Conservation (phyloP, 2,329 filamentous ascomycete genomes). For the Botryotinia globosa region DNA sequence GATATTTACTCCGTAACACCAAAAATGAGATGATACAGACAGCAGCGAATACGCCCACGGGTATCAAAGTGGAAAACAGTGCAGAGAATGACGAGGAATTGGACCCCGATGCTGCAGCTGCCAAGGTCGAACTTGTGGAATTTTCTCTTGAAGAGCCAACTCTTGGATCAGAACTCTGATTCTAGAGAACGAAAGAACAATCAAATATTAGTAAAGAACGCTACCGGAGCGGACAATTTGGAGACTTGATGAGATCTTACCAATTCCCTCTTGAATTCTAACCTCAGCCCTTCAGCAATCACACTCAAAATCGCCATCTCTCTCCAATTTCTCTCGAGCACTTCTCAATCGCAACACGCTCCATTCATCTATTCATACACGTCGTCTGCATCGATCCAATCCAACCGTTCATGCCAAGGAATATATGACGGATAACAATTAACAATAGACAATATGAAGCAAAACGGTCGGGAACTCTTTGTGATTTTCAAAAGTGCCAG, state of each 20-base stretch:
- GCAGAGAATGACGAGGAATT: slow-evolving; percentile 44
- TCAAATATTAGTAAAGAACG: neutral
- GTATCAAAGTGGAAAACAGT: slow-evolving; percentile 52
- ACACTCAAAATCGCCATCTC: slow-evolving; percentile 9
- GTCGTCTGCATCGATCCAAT: neutral
- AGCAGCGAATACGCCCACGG: slow-evolving; percentile 48
- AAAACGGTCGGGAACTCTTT: neutral
- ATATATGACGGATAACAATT: neutral
- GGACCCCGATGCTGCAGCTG: slow-evolving; percentile 39
- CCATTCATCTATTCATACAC: neutral
- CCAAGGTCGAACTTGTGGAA: slow-evolving; percentile 36
- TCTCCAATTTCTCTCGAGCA: too few species aligned
- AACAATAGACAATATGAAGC: neutral
- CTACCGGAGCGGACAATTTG: neutral
- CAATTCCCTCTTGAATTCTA: slow-evolving; percentile 16
- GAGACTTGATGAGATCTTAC: neutral
- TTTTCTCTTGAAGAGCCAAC: slow-evolving; percentile 46
- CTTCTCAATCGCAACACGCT: neutral
- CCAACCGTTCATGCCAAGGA: neutral
- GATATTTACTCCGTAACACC: slow-evolving; percentile 46
- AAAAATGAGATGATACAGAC: slow-evolving; percentile 54
- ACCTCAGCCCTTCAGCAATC: slow-evolving; percentile 5
- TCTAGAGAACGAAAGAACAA: slow-evolving; percentile 19
- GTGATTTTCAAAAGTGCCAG: neutral
- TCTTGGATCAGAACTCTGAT: slow-evolving; percentile 40